Conservation (phyloP, 2,329 filamentous ascomycete genomes). For the Apiospora phragmitis region DNA sequence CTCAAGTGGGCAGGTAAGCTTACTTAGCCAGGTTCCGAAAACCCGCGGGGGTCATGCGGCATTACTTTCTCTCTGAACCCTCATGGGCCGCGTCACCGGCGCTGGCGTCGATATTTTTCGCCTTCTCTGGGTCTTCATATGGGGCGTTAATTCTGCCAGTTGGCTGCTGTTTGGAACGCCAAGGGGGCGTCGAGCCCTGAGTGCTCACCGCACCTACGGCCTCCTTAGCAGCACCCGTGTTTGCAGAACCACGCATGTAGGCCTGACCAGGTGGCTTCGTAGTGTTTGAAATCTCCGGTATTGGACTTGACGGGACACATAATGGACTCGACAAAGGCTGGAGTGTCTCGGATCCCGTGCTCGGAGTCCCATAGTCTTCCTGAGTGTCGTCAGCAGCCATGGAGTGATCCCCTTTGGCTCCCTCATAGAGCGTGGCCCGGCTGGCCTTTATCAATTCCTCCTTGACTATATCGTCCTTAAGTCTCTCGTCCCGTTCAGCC, state of each 20-base stretch:
- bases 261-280: background rate
- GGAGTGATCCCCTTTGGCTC: background rate
- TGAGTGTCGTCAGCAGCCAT: background rate
- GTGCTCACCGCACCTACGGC: background rate
- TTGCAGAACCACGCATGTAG: background rate
- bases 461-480: constrained; percentile 16
- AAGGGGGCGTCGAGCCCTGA: background rate
- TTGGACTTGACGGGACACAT: too few species aligned
- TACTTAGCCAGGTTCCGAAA: background rate
- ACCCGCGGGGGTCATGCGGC: background rate
- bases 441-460: constrained; percentile 15
- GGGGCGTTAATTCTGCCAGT: background rate
- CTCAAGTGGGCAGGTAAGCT: background rate
- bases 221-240: background rate
- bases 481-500: constrained; percentile 26
- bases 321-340: background rate
- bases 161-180: background rate
- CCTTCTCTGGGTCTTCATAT: background rate
- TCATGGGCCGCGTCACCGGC: background rate
- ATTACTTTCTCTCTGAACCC: background rate
- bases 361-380: background rate
- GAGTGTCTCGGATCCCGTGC: background rate
- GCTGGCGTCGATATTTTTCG: background rate
- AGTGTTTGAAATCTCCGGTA: background rate
- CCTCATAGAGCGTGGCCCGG: background rate